Percentiles rank a stretch among this genome's conserved stretches.
Conservation (phyloP, 805 yeast genomes). For the Cyberlindnera sargentensis region DNA sequence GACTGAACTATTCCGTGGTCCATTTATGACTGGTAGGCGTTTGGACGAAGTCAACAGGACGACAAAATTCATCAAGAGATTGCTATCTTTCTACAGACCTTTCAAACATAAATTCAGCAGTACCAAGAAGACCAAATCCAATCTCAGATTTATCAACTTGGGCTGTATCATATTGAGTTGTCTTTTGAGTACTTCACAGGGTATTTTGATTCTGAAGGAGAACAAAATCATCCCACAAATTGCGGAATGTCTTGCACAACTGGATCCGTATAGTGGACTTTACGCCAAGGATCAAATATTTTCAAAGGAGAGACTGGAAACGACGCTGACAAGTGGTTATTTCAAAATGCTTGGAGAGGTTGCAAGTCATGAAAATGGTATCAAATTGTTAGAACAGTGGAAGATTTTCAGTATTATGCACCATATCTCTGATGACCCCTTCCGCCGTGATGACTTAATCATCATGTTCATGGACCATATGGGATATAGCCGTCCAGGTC, state of each 20-base stretch:
- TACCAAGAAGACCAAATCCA: slow-evolving; percentile 40
- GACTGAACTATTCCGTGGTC: slow-evolving; percentile 71
- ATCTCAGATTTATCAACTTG: slow-evolving; percentile 53
- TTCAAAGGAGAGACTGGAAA: slow-evolving; percentile 48
- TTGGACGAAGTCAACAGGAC: slow-evolving; percentile 72
- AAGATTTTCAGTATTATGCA: slow-evolving; percentile 76
- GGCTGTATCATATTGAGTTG: slow-evolving; percentile 73
- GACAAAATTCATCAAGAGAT: slow-evolving; percentile 79
- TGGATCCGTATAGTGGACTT: slow-evolving; percentile 75
- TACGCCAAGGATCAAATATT: slow-evolving; percentile 69
- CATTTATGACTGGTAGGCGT: slow-evolving; percentile 61
- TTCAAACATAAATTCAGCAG: slow-evolving; percentile 75
- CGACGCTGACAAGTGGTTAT: slow-evolving; percentile 70
- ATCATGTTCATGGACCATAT: slow-evolving; percentile 52
- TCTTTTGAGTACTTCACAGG: slow-evolving; percentile 55
- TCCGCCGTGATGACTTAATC: slow-evolving; percentile 50
- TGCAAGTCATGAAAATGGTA: slow-evolving; percentile 53
- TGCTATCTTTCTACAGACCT: slow-evolving; percentile 85
- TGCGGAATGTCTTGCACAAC: slow-evolving; percentile 81
- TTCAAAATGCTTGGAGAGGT: slow-evolving; percentile 72
- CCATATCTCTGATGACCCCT: slow-evolving; percentile 52
- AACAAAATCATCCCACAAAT: slow-evolving; percentile 82
- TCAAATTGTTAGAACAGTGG: slow-evolving; percentile 70
- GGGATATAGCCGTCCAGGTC: slow-evolving; percentile 55
- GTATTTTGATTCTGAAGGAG: slow-evolving; percentile 56